A percentile compares a stretch with the other conserved stretches of the same genome.
Conservation (phyloP, 2,329 filamentous ascomycete species). For the Fusarium nelsonii region DNA sequence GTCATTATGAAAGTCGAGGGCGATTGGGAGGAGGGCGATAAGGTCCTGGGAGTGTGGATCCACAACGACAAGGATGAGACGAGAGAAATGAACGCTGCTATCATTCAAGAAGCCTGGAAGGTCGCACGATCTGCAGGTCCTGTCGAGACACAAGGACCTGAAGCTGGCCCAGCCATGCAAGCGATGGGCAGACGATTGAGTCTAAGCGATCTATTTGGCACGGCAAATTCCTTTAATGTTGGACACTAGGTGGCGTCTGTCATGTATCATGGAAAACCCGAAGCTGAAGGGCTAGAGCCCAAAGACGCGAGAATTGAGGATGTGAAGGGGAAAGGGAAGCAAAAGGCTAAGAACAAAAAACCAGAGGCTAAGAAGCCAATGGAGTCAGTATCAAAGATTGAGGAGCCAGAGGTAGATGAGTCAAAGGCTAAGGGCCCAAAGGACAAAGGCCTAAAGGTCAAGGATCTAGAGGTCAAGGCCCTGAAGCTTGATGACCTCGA, state of each 20-base stretch:
- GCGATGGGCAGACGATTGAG: conserved; percentile 60
- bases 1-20: conserved; percentile 62
- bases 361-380: background rate
- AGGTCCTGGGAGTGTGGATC: conserved; percentile 67
- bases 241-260: conserved; percentile 36
- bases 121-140: conserved; percentile 50
- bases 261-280: conserved; percentile 10
- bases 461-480: background rate
- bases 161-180: conserved; percentile 58
- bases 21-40: conserved; percentile 52
- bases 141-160: conserved; percentile 49
- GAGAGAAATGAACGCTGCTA: conserved; percentile 56
- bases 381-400: background rate
- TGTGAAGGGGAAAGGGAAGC: background rate
- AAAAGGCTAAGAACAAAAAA: background rate
- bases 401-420: background rate
- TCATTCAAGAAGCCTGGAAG: conserved; percentile 60
- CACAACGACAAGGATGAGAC: conserved; percentile 63
- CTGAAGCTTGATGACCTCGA: background rate
- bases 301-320: background rate
- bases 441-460: too few species aligned
- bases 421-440: background rate
- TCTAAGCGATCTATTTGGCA: conserved; percentile 60
- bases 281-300: background rate
- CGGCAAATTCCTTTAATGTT: conserved; percentile 43